Base-by-base conservation (phyloP, 2,329 filamentous ascomycete genomes). In the Zasmidium citrigriseum region DNA sequence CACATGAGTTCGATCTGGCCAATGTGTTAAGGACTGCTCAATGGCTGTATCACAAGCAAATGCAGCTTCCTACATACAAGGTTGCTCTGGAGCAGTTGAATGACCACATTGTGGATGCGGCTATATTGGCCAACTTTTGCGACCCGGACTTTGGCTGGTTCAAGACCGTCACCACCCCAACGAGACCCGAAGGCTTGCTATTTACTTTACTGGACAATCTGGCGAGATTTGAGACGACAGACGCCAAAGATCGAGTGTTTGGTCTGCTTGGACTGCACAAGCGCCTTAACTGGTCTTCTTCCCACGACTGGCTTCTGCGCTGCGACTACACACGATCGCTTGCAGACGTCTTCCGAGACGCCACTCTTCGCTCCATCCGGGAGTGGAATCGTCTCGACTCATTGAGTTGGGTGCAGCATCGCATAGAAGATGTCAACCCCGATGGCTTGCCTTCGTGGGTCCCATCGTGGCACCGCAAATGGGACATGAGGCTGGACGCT, bases 161-260 rank as follows among this genome's bases (percentile, higher is more conserved):
- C 27, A 7, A 34, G 27, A 34, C 7, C 7, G 27, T 34, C 27
- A 7, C 27, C 7, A 7, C 7, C 27, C 14, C 27, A 34, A 34
- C 27, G 4, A 22, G 14, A 49, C 14, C 14, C 14, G 7, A 22
- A 24, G 46, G 23, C 21, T 7, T 14, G 7, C n/a, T 4, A 24
- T 49, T 21, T 9, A 27, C 7, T 4, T 10, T n/a, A 16, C 25
- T 34, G 25, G 23, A 7, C 27, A 29, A 14, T 27, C 48, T 51
- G 12, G n/a, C 48, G 29, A 51, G 24, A 29, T 16, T 34, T 20
- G 16, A 22, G 34, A 5, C 25, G 7, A 38, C n/a, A 14, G 55
- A 58, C 23, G 50, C 55, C n/a, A 38, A 34, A 50, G 55, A 58
- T 34, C 51, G 47, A 20, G 38, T 58, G 22, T 58, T 48, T 29